A percentile compares a stretch with the other conserved stretches of the same genome.
These are phyloP conservation scores for Sporisorium iseilematis-ciliati DNA, from an alignment of 1,284 basidiomycete species.

Conservation along the genomic window DNA sequence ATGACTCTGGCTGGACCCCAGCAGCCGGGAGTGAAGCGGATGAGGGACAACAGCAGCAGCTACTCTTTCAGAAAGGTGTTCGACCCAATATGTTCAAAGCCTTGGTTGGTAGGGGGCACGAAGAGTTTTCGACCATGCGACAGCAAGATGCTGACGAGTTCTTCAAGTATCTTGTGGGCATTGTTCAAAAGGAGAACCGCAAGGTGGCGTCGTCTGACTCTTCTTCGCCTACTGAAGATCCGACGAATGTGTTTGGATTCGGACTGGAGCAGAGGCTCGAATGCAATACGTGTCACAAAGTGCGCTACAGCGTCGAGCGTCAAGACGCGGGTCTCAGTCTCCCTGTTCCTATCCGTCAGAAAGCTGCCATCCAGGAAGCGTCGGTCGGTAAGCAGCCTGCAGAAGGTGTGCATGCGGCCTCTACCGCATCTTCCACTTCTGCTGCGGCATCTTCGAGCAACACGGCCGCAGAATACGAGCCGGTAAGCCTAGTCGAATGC, in stretches of 20 bases:
- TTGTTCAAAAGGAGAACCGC: slow-evolving; percentile 73
- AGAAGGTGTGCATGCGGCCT: slow-evolving; percentile 42
- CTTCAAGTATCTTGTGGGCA: slow-evolving; percentile 82
- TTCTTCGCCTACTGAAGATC: slow-evolving; percentile 60
- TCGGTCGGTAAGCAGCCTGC: slow-evolving; percentile 71
- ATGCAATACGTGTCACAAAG: slow-evolving; percentile 83
- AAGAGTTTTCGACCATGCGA: slow-evolving; percentile 94
- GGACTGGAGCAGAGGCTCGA: slow-evolving; percentile 75
- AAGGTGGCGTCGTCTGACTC: slow-evolving; percentile 17
- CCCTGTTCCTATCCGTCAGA: slow-evolving; percentile 75
- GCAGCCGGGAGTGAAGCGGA: slow-evolving; percentile 11
- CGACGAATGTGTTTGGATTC: slow-evolving; percentile 84
- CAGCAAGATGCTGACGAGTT: slow-evolving; percentile 99
- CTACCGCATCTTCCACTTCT: background rate
- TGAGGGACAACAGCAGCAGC: slow-evolving; percentile 23
- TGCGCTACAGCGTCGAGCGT: slow-evolving; percentile 86
- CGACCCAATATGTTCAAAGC: slow-evolving; percentile 87
- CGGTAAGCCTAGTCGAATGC: slow-evolving; percentile 79
- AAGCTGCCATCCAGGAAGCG: slow-evolving; percentile 4
- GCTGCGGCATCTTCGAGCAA: slow-evolving; percentile 9
- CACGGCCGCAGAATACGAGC: slow-evolving; percentile 74
- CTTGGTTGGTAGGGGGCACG: slow-evolving; percentile 90
- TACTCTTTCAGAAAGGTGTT: slow-evolving; percentile 84
- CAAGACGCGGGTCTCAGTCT: slow-evolving; percentile 82
- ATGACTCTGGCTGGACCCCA: slow-evolving; percentile 14